These are phyloP conservation scores for Penicillium digitatum DNA, from an alignment of 2,329 filamentous ascomycete species.

Conservation along the genomic window DNA sequence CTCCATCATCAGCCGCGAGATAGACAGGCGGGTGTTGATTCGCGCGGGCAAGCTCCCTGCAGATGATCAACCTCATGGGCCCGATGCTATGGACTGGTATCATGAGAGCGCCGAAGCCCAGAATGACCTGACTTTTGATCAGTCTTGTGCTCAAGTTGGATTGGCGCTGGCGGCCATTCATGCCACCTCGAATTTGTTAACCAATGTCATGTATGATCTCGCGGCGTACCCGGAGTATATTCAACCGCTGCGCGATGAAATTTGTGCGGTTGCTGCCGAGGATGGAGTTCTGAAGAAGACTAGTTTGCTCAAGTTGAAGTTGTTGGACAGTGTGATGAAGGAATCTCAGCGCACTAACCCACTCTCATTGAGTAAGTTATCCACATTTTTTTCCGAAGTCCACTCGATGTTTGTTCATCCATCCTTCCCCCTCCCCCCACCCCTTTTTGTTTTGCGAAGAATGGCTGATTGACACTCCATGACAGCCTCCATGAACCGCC, in stretches of 20 bases:
- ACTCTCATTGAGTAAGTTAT: constrained; percentile 24
- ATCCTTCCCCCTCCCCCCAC: too few species aligned
- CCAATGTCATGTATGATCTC: constrained; percentile 53
- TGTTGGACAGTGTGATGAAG: constrained; percentile 38
- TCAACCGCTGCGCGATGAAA: constrained; percentile 52
- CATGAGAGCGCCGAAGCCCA: constrained; percentile 14
- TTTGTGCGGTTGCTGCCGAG: constrained; percentile 41
- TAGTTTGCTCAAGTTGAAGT: constrained; percentile 32
- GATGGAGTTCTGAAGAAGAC: constrained; percentile 39
- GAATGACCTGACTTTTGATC: constrained; percentile 12
- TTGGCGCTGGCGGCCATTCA: constrained; percentile 34
- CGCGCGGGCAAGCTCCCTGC: constrained; percentile 18
- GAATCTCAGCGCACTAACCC: constrained; percentile 32
- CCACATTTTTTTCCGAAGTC: background rate
- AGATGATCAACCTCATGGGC: constrained; percentile 14
- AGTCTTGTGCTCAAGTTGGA: constrained; percentile 22
- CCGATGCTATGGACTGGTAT: constrained; percentile 32
- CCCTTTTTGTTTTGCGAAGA: background rate
- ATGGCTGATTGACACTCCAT: background rate
- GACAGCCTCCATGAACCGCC: constrained; percentile 27
- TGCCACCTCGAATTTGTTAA: constrained; percentile 35
- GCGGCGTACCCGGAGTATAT: constrained; percentile 51
- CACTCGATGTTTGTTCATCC: background rate
- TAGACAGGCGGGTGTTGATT: constrained; percentile 23
- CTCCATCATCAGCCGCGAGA: constrained; percentile 31